Base-by-base conservation (phyloP, 2,329 filamentous ascomycete species). In the Escovopsis weberi region DNA sequence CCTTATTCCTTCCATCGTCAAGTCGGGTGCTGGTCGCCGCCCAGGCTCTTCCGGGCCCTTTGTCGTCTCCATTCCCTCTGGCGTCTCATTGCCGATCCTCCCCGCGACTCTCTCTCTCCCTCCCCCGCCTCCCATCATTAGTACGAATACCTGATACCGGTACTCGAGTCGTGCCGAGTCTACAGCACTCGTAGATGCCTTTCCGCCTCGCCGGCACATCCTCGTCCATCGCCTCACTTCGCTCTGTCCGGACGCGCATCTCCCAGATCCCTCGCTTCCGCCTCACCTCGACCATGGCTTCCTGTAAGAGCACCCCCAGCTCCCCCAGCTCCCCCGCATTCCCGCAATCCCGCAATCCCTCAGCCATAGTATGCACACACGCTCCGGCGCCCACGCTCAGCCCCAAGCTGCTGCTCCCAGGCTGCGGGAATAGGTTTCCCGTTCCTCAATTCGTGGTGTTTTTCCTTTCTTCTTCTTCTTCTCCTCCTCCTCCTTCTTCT, bases 261-360 rank as follows among this genome's bases (percentile, higher is more conserved):
- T 34, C 12, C 4, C 41, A 38, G 6, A 33, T 19, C 9, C 28
- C 41, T 10, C 37, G 26, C 26, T 23, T 35, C 33, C 44, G 43
- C 23, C 12, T 44, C 33, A 40, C 44, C 28, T 42, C 36, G 42
- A 48, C 43, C 47, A 54, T 54, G 52, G 47, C 52, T 33, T 48
- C 47, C 30, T 47, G 52, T 54, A 38, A 43, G 49, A 39, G 26
- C 15, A 15, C 15, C 3, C 19, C 5, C 26, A 8, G 12, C 32
- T 12, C 19, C 9, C 28, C 32, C 23, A 26, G 23, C 34, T 15
- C 12, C 15, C 15, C 11, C 18, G 12, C 15, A 6, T 9, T 12
- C 36, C 19, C 12, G 18, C 15, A 26, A 37, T 12, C 38, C 15
- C 15, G 15, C 15, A 15, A 15, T 15, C 15, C 15, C 15, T 15